Base-by-base conservation (phyloP, 305 asterid species). In the Vinca major region DNA sequence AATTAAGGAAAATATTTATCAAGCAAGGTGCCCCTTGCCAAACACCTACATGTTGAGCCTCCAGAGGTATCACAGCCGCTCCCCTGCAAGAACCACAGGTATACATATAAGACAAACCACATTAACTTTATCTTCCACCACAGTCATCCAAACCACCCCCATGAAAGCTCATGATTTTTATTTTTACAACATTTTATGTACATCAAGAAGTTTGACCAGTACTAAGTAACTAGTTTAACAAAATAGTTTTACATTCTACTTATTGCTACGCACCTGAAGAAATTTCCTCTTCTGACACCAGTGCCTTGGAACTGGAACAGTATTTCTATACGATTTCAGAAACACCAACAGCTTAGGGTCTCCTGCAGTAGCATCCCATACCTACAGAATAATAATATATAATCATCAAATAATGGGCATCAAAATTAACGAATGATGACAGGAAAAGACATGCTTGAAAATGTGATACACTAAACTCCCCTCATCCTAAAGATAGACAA, bases 21-120 rank as follows among this genome's bases (percentile, higher is more conserved):
- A 86, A 74, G 89, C 89, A 90, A 87, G 96, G 85, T 70, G 65
- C 77, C 90, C 97, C 95, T 84, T 84, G 92, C 91, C 78, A 74
- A 86, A 88, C 96, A 93, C 97, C 95, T 89, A 90, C 97, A 88
- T 84, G 97, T 86, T 82, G 85, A 87, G 89, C 92, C 89, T 89
- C 96, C 98, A 81, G 80, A 75, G 76, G 85, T 78, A 83, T 89
- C 91, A 85, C 89, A 82, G 89, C 97, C 81, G 89, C 86, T 77
- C 84, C 81, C 98, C 97, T 90, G 98, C 97, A 93, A 93, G 95
- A 93, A 90, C 81, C 92, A 89, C 78, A 83, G 85, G 70, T 71
- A 89, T 89, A 82, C 86, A 85, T 80, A 92, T 93, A 93, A 93
- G 98, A 89, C 92, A 90, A 89, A 83, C 86, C 82, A 82, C 92